These are phyloP conservation scores for Thuja plicata DNA, from an alignment of 83 land plant species.

Conservation along the genomic window DNA sequence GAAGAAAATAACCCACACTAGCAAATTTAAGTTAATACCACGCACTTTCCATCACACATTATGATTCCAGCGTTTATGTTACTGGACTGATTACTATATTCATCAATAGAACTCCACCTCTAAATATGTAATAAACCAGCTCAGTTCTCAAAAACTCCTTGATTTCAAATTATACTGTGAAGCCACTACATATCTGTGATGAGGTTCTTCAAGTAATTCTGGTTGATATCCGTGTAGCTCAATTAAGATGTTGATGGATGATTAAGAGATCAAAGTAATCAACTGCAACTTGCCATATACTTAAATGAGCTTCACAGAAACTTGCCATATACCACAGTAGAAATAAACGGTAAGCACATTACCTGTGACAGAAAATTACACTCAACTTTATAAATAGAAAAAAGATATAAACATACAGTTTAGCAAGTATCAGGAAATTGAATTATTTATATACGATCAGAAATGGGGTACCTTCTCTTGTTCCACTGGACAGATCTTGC, in stretches of 20 bases:
- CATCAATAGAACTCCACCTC: background rate
- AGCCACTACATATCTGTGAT: background rate
- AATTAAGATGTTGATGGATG: background rate
- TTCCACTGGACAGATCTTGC: constrained; percentile 23
- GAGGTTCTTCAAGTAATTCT: background rate
- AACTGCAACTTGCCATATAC: constrained; percentile 2
- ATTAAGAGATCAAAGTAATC: background rate
- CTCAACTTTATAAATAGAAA: background rate
- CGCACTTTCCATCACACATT: background rate
- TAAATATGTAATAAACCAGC: background rate
- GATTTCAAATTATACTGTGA: background rate
- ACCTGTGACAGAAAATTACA: background rate
- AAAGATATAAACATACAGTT: background rate
- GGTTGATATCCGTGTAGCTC: background rate
- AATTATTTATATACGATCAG: background rate
- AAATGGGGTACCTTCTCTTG: constrained; percentile 21
- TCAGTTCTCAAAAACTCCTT: background rate
- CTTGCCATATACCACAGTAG: constrained; percentile 2
- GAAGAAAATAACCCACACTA: background rate
- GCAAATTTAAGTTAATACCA: background rate
- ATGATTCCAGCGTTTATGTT: background rate
- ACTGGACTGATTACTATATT: background rate
- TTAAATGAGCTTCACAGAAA: background rate
- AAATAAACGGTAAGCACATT: background rate
- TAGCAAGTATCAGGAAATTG: background rate